Evolutionary conservation across 768 basidiomycete species (phyloP), one percentile per base, ranked within the genome.

Genomic region (Russula sp.): DNA sequence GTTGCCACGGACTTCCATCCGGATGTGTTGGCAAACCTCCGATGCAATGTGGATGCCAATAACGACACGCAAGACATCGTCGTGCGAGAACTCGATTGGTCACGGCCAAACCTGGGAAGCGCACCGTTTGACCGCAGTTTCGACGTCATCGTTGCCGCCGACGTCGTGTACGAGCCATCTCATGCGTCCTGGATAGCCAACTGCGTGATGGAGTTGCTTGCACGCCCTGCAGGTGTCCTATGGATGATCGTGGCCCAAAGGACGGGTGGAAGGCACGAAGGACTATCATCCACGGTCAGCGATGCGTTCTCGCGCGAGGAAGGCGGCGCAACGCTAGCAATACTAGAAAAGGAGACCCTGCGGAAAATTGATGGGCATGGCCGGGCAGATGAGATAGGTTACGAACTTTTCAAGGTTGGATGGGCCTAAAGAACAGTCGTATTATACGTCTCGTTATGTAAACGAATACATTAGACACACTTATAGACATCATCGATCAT

Each of bases 1-100:
- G 73, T 85, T 22, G 87, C 89, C 14, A 91, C 88, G 9, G 91
- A 94, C 70, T 92, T 83, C 67, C 89, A 93, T 71, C 82, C 84
- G 0, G 79, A 80, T n/a, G 89, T 92, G 2, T 78, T 94, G 13
- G 73, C 75, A 18, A 94, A 94, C 72, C 82, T 93, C 14, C 62
- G 70, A 2, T 68, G 68, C 54, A 94, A 94, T 71, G 76, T 91
- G 57, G 64, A 52, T 6, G 75, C 79, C 35, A 91, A 92, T 69
- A 76, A 75, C 70, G 66, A 66, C 35, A 59, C 69, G 13, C 27
- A 57, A 16, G 68, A 70, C 37, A 73, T 88, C 31, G 67, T 70
- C 3, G 83, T 89, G 34, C 71, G 73, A 9, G 62, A 73, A 22
- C 80, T 93, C 37, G 88, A 91, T 69, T 92, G 91, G 91, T 78